Evolutionary conservation across 345 rosid species (phyloP).

Genomic region (Mercurialis annua): DNA sequence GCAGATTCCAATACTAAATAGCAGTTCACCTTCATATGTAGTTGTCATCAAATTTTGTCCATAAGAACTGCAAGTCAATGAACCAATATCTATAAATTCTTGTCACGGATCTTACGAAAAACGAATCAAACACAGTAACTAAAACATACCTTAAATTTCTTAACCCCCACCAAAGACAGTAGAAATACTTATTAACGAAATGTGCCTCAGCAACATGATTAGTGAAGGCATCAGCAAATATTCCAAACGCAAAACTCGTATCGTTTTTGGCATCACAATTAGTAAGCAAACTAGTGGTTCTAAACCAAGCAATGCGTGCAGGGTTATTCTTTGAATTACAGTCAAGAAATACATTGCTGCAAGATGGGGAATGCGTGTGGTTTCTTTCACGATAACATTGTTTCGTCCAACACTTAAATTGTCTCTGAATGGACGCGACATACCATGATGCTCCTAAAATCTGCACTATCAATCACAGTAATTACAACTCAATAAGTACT

Average conservation of each 20-base stretch:
- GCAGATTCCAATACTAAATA: constrained; percentile 3
- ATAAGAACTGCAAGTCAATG: constrained; percentile 3
- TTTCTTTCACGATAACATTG: constrained; percentile 1
- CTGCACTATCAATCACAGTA: neutral
- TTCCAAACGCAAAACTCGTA: neutral
- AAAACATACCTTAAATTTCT: constrained; percentile 6
- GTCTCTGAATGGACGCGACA: neutral
- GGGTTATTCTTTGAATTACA: neutral
- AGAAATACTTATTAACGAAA: constrained; percentile 4
- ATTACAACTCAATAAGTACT: too few relatives aligned
- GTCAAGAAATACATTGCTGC: neutral
- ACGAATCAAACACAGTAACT: neutral
- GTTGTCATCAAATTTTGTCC: constrained; percentile 11
- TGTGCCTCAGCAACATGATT: constrained; percentile 3
- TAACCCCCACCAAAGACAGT: constrained; percentile 9
- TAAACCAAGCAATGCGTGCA: constrained; percentile 5
- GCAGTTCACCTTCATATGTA: neutral
- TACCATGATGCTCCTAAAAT: constrained; percentile 12
- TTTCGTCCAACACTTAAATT: neutral
- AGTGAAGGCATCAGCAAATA: constrained; percentile 8
- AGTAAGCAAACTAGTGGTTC: neutral
- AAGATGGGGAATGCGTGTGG: constrained; percentile 6
- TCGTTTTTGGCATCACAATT: constrained; percentile 4
- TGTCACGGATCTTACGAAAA: neutral
- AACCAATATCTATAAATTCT: neutral